Percentiles rank a stretch among this genome's conserved stretches.
Evolutionary conservation across 2,329 filamentous ascomycete genomes (phyloP).

Genomic region (Cytospora piceae): DNA sequence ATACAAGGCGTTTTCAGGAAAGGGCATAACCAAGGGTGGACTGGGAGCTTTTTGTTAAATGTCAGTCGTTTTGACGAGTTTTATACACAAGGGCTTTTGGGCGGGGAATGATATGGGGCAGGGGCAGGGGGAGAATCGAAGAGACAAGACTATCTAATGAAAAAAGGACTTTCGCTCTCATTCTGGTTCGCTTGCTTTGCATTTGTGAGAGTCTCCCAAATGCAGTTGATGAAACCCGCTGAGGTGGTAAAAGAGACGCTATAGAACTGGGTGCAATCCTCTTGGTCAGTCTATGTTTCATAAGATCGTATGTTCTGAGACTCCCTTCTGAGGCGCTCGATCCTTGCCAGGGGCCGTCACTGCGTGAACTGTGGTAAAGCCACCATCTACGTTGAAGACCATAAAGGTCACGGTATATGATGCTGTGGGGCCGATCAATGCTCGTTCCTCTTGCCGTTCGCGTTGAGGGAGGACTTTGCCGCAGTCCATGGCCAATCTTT

Average conservation of each 20-base stretch:
- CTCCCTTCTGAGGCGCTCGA: neutral
- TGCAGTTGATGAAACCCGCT: neutral
- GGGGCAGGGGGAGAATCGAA: neutral
- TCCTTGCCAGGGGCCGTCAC: neutral
- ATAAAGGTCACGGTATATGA: neutral
- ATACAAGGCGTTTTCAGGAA: conserved; percentile 24
- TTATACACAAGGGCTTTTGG: neutral
- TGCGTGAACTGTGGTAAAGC: neutral
- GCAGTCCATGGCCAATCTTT: neutral
- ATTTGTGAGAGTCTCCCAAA: neutral
- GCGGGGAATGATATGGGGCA: neutral
- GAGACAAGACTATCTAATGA: neutral
- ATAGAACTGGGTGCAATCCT: neutral
- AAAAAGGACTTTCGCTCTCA: neutral
- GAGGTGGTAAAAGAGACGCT: neutral
- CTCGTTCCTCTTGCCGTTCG: neutral
- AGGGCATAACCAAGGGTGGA: neutral
- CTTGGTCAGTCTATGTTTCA: neutral
- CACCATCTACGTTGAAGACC: neutral
- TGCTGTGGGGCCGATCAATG: neutral
- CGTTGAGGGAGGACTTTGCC: neutral
- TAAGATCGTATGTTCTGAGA: neutral
- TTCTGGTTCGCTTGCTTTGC: neutral
- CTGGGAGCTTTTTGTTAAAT: neutral
- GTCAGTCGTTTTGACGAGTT: conserved; percentile 12